These are phyloP conservation scores for Pseudogymnoascus sp. DNA, from an alignment of 2,329 filamentous ascomycete species.

Conservation along the genomic window DNA sequence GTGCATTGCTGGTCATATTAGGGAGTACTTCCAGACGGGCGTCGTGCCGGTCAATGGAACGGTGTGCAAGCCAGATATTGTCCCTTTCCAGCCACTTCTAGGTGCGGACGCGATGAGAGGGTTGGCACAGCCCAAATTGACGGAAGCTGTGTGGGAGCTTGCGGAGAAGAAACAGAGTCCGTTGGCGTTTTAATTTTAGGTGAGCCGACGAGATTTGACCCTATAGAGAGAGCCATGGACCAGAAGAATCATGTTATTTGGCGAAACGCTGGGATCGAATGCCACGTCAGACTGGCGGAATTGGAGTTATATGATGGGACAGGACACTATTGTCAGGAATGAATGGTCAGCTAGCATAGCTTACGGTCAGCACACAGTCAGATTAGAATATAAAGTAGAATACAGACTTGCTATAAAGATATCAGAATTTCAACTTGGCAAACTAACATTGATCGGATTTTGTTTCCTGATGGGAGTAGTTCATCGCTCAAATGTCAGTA, in stretches of 20 bases:
- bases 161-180: background rate
- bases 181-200: background rate
- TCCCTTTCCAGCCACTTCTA: slow-evolving; percentile 30
- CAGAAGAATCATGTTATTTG: background rate
- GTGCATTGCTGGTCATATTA: slow-evolving; percentile 29
- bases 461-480: background rate
- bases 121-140: background rate
- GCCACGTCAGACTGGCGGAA: background rate
- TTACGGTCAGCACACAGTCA: background rate
- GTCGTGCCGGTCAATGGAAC: slow-evolving; percentile 36
- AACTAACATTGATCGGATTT: background rate
- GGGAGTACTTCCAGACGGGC: slow-evolving; percentile 33
- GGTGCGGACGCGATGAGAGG: background rate
- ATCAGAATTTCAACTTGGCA: background rate
- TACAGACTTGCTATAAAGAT: background rate
- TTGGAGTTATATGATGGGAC: background rate
- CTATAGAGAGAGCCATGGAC: background rate
- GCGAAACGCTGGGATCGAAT: background rate
- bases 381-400: background rate
- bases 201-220: background rate
- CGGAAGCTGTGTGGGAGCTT: background rate
- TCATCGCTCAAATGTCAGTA: background rate
- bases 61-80: slow-evolving; percentile 37
- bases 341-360: background rate
- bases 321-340: too few species aligned